phyloP scores from a whole-genome alignment of 345 rosid species.

The Lagerstroemia speciosa region DNA sequence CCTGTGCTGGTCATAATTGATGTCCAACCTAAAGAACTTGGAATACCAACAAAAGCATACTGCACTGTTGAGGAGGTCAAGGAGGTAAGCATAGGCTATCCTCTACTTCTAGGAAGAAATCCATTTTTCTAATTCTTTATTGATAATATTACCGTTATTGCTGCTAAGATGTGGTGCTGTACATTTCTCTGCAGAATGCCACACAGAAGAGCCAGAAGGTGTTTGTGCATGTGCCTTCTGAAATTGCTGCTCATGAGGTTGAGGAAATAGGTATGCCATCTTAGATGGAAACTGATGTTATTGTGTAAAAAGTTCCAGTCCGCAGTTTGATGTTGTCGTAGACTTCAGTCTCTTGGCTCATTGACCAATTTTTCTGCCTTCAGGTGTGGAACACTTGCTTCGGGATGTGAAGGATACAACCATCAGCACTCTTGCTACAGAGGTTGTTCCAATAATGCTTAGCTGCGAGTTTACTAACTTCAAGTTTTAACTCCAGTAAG shows the following conservation, averaged over 20 bases:
- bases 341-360: background rate
- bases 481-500: background rate
- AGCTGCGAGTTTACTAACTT: background rate
- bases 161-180: background rate
- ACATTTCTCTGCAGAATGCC: conserved; percentile 41
- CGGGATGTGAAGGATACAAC: conserved; percentile 89
- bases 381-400: conserved; percentile 77
- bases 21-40: conserved; percentile 84
- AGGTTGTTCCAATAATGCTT: conserved; percentile 27
- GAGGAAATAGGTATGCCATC: conserved; percentile 73
- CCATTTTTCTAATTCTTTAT: background rate
- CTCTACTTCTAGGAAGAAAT: background rate
- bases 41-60: conserved; percentile 84
- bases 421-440: conserved; percentile 80
- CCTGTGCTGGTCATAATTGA: conserved; percentile 88
- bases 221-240: conserved; percentile 65
- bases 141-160: background rate
- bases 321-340: background rate
- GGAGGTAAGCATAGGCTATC: conserved; percentile 36
- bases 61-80: conserved; percentile 84
- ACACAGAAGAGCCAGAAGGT: conserved; percentile 84
- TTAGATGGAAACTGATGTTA: background rate
- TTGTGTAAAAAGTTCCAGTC: background rate
- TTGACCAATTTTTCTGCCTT: background rate
- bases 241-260: conserved; percentile 84